A percentile compares a stretch with the other conserved stretches of the same genome.
Evolutionary conservation across 805 yeast genomes (phyloP).

Genomic region (Pichia exigua): DNA sequence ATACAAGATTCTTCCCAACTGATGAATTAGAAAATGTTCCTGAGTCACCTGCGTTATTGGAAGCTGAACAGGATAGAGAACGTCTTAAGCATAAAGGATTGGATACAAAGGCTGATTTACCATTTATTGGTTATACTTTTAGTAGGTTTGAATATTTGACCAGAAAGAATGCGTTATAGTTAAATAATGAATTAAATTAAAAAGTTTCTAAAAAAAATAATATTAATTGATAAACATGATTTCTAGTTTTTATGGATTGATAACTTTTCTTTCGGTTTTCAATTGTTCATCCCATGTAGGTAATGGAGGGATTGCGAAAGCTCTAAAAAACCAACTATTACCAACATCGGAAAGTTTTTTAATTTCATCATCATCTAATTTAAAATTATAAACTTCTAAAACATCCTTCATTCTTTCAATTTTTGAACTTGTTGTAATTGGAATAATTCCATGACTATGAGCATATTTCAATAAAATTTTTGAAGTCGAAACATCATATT

Average conservation of each 20-base stretch:
- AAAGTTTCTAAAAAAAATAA: neutral
- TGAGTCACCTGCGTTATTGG: constrained; percentile 69
- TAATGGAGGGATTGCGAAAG: constrained; percentile 15
- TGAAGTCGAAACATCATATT: constrained; percentile 31
- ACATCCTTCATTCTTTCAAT: constrained; percentile 33
- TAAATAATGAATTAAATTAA: neutral
- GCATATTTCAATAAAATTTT: constrained; percentile 42
- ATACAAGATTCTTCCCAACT: constrained; percentile 95
- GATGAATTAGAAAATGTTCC: constrained; percentile 94
- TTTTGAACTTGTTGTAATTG: constrained; percentile 40
- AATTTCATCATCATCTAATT: constrained; percentile 26
- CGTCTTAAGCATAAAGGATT: constrained; percentile 37
- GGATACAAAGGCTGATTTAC: constrained; percentile 76
- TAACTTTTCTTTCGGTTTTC: constrained; percentile 12
- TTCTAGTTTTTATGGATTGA: neutral
- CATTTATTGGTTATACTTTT: constrained; percentile 95
- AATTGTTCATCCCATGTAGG: constrained; percentile 15
- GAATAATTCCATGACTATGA: constrained; percentile 34
- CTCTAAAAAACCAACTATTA: constrained; percentile 19
- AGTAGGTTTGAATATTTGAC: constrained; percentile 91
- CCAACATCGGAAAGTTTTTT: constrained; percentile 22
- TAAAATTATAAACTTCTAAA: constrained; percentile 29
- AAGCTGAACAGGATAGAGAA: constrained; percentile 61
- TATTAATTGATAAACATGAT: no score
- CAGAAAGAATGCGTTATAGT: constrained; percentile 48